A percentile compares a stretch with the other conserved stretches of the same genome.
Conservation (phyloP, 1,284 basidiomycete species). For the Leucoagaricus sp. region DNA sequence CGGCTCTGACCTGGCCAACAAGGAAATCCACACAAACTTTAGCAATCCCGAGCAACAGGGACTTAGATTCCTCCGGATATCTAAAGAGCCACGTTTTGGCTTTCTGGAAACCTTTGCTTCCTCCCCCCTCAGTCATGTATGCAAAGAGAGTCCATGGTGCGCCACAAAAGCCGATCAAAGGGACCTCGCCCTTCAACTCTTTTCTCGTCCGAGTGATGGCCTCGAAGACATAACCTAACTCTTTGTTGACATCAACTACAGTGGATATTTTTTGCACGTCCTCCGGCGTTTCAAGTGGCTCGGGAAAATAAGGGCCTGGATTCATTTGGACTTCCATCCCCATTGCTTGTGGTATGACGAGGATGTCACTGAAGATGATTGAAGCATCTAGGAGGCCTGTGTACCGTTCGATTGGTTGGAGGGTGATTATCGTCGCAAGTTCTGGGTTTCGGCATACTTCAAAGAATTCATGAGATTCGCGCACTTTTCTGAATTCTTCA, state of each 20-base stretch:
- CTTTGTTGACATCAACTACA: constrained; percentile 75
- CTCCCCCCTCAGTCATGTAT: constrained; percentile 96
- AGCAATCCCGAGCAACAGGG: constrained; percentile 76
- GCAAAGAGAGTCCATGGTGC: constrained; percentile 97
- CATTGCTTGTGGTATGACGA: constrained; percentile 95
- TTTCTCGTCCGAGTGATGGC: constrained; percentile 84
- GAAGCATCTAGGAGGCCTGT: constrained; percentile 85
- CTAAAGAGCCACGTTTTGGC: constrained; percentile 92
- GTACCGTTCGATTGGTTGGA: constrained; percentile 91
- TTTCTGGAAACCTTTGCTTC: constrained; percentile 85
- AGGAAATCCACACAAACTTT: constrained; percentile 86
- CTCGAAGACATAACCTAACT: constrained; percentile 89
- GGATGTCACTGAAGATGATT: constrained; percentile 97
- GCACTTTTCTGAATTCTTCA: constrained; percentile 84
- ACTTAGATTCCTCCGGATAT: constrained; percentile 81
- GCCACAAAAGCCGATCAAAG: constrained; percentile 93
- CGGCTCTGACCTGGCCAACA: constrained; percentile 89
- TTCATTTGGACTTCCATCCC: constrained; percentile 95
- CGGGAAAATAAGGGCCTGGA: constrained; percentile 85
- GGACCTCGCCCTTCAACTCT: constrained; percentile 82
- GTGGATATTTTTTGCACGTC: constrained; percentile 67
- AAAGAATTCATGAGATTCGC: constrained; percentile 88
- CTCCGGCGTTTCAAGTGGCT: constrained; percentile 75
- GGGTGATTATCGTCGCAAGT: constrained; percentile 84
- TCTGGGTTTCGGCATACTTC: constrained; percentile 88